Evolutionary conservation across 805 yeast genomes (phyloP), one percentile per base, ranked within the genome.

Genomic region (Kazachstania psychrophila): DNA sequence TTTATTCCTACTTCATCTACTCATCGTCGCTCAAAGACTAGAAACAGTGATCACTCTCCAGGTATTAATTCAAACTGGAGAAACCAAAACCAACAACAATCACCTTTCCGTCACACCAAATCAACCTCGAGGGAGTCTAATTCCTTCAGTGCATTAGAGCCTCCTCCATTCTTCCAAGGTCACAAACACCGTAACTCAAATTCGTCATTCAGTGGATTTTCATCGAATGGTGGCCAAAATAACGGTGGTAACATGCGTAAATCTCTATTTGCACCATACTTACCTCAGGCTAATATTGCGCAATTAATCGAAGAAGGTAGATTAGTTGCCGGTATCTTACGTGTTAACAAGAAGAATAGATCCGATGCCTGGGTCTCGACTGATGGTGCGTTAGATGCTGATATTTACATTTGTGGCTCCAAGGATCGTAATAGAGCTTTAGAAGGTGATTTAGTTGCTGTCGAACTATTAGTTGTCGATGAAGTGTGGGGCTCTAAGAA

Each of bases 281-380:
- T 92, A 36, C 95, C 97, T 4, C 98, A 92, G 55, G 80, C 87
- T 3, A 77, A 94, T 3, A 74, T 92, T 33, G 97, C 97, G 2
- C 94, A 79, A 18, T 67, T 92, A 41, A 79, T 92, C 31, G 74
- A 76, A 44, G 96, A 89, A 45, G 97, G 97, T 15, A 75, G 87
- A 45, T 68, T 92, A 36, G 97, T 92, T 6, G 79, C 94, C 3
- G 98, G 98, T 49, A 81, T 80, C 19, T 67, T 92, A 50, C 73
- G 98, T 46, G 98, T 92, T 30, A 92, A 92, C 64, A 88, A 87
- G 61, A 92, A 92, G 61, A 92, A 92, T 59, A 72, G 98, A 51
- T 86, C 96, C 1, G 97, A 92, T 62, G 98, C 98, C 0, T 92
- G 94, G 62, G 97, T 92, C n/a, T 77, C 95, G 6, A 89, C 97